These are phyloP conservation scores for Pisolithus albus DNA, from an alignment of 768 basidiomycete species.

Conservation along the genomic window DNA sequence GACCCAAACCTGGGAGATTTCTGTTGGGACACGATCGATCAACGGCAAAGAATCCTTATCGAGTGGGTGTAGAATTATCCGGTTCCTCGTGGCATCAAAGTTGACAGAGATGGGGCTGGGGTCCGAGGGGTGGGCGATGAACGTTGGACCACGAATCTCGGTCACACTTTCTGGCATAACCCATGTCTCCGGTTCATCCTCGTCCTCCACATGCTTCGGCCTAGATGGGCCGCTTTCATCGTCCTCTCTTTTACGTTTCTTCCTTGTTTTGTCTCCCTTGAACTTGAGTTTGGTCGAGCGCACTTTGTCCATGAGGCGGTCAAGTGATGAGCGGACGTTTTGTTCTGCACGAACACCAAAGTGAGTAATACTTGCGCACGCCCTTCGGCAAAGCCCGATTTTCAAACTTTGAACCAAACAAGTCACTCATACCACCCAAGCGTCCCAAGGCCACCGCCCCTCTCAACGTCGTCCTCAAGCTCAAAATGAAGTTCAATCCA, in stretches of 20 bases:
- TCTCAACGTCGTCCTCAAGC: constrained; percentile 59
- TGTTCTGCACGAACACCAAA: too few species aligned
- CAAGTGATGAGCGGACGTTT: too few species aligned
- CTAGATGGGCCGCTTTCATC: constrained; percentile 39
- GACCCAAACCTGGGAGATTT: constrained; percentile 90
- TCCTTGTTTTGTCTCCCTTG: constrained; percentile 81
- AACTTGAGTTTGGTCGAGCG: constrained; percentile 77
- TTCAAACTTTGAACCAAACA: constrained; percentile 34
- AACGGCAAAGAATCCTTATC: constrained; percentile 55
- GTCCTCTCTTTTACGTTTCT: constrained; percentile 68
- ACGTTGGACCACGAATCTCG: constrained; percentile 84
- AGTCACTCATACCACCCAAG: constrained; percentile 13
- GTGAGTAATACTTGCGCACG: too few species aligned
- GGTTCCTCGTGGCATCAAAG: constrained; percentile 69
- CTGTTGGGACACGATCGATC: constrained; percentile 65
- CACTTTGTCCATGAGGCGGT: constrained; percentile 40
- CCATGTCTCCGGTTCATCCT: constrained; percentile 70
- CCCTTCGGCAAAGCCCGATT: constrained; percentile 18
- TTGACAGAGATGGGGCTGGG: constrained; percentile 71
- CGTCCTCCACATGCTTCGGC: constrained; percentile 47
- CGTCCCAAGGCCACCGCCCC: constrained; percentile 30
- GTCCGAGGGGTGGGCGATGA: constrained; percentile 76
- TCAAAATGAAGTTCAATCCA: constrained; percentile 74
- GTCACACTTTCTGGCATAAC: constrained; percentile 62
- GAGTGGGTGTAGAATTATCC: constrained; percentile 57